Evolutionary conservation across 306 rosid genomes (phyloP), one percentile per base, ranked within the genome.

Genomic region (Cucurbita argyrosperma): DNA sequence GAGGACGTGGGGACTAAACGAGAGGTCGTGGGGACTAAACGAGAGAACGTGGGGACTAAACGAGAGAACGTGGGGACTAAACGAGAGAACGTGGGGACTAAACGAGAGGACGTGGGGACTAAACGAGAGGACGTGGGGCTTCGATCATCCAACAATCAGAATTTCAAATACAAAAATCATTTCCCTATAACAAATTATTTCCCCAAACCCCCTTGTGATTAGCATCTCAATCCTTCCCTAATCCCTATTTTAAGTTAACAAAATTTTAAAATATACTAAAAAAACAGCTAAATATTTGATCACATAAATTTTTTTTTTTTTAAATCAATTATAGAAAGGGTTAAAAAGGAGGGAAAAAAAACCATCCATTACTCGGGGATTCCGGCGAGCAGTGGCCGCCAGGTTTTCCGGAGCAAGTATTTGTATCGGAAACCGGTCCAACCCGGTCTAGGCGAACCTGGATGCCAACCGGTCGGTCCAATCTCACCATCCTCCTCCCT

Each of bases 331-430:
- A 62, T 37, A 61, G 23, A 37, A 62, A 38, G 23, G 23, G 68
- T 38, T 59, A 60, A 38, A 63, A 62, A 62, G 49, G 49, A 6
- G 0, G 4, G 11, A 35, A 35, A 49, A 49, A 23, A 12, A 39
- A 39, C 1, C 7, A 37, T 26, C 10, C 35, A 13, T 83, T 39
- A 85, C 80, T 91, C 99, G 0, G 95, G 87, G 79, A 94, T 91
- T 14, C 89, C 62, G 52, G 81, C 85, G 1, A 94, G 90, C 47
- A 83, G 74, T 6, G 99, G 97, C 19, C 99, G 88, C 99, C 99
- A 89, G 70, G 87, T 75, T 63, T 81, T 91, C 80, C 91, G 84
- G 65, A 94, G 46, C 40, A 91, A 71, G 40, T 88, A 85, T 83
- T 81, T 85, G 71, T 79, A 82, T 45, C 99, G 96, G 9, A 91